Evolutionary conservation across 768 basidiomycete species (phyloP), one percentile per base, ranked within the genome.

Genomic region (Roridomyces roridus): DNA sequence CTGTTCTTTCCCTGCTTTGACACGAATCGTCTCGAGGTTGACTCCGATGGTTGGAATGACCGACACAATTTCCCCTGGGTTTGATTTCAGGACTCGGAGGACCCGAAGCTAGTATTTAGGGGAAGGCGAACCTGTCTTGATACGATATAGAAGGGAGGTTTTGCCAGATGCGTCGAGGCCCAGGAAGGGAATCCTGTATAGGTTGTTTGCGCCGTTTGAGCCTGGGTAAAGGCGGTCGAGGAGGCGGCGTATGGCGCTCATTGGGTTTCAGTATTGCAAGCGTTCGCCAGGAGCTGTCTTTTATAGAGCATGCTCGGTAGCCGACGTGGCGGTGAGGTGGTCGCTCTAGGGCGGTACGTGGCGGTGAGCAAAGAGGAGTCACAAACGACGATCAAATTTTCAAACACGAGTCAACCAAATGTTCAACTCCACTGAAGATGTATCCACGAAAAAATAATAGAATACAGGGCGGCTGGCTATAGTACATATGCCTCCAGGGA

Each of bases 1-100:
- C 67, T 68, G 76, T 74, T 73, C 50, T 15, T 40, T 24, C 28
- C 41, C 46, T 0, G 60, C 28, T 8, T 66, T 64, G 57, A 66
- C 62, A 8, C 70, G 59, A 37, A 87, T 75, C 7, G 79, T 81
- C 73, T 88, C 87, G 63, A 88, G 77, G 68, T 85, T 86, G 76
- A 88, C 81, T 8, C 77, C 79, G 4, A 80, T 70, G 1, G 73
- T 76, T 2, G 79, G 72, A 18, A 77, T 74, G 0, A 74, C 77
- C 14, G 66, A 64, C 8, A 81, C 68, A 15, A 79, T 63, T 39
- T 79, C 64, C 9, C 74, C 50, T 61, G 20, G 10, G 24, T 10
- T n/a, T 35, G 26, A 17, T 14, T n/a, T 15, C 12, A 24, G 26
- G 17, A 26, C 18, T 24, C n/a, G 9, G 23, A 12, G 21, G 5